phyloP scores from a whole-genome alignment of 352 stramenopile genomes.

The Globisporangium sylvaticum region DNA sequence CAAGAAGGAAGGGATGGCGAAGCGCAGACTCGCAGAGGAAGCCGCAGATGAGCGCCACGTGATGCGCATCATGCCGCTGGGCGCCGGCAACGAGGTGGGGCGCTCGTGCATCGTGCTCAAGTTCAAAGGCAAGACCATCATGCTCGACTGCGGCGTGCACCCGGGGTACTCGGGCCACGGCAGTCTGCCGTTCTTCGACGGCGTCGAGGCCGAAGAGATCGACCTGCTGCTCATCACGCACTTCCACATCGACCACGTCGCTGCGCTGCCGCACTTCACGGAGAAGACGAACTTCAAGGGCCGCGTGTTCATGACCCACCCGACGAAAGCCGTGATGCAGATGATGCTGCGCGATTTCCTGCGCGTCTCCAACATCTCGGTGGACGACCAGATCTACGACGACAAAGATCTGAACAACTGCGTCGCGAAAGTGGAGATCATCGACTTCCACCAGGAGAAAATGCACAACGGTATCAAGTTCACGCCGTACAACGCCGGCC shows the following conservation, averaged over 20 bases:
- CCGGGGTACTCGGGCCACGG: constrained; percentile 95
- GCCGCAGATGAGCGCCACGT: constrained; percentile 83
- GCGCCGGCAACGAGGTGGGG: constrained; percentile 98
- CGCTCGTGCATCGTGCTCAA: constrained; percentile 99
- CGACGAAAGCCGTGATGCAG: constrained; percentile 98
- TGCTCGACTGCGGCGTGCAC: constrained; percentile 91
- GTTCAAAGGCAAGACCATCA: constrained; percentile 98
- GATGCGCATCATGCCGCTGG: constrained; percentile 94
- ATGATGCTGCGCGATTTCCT: constrained; percentile 98
- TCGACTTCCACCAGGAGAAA: constrained; percentile 97
- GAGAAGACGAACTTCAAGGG: constrained; percentile 98
- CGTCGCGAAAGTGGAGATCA: constrained; percentile 97
- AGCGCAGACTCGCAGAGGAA: constrained; percentile 69
- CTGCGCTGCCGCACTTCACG: constrained; percentile 98
- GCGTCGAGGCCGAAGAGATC: constrained; percentile 92
- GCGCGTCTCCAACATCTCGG: constrained; percentile 91
- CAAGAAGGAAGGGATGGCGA: constrained; percentile 41
- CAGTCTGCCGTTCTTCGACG: constrained; percentile 97
- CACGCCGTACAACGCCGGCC: constrained; percentile 97
- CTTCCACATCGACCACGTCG: constrained; percentile 99
- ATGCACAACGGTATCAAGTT: constrained; percentile 98
- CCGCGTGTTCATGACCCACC: constrained; percentile 99
- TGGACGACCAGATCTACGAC: constrained; percentile 92
- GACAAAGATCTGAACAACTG: constrained; percentile 96
- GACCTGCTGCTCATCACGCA: constrained; percentile 99